Evolutionary conservation across 1,284 basidiomycete species (phyloP).

Genomic region (Wallemia hederae): DNA sequence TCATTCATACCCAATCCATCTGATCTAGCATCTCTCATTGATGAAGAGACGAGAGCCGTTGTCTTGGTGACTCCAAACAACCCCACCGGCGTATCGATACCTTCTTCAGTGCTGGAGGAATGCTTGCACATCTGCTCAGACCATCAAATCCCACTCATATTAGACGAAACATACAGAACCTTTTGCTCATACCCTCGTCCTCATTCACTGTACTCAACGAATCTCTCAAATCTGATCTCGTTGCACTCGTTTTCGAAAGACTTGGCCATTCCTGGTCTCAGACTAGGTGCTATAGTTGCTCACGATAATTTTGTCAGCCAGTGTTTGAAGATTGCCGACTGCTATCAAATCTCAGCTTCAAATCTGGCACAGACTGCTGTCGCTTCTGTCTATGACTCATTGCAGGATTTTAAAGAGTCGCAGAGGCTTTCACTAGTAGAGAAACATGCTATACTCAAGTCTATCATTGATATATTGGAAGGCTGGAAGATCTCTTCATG

Average conservation of each 20-base stretch:
- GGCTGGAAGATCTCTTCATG: constrained; percentile 33
- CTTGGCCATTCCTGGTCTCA: constrained; percentile 57
- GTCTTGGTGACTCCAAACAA: constrained; percentile 48
- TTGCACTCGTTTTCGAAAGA: constrained; percentile 56
- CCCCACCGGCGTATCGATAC: constrained; percentile 46
- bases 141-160: constrained; percentile 34
- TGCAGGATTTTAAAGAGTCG: not conserved
- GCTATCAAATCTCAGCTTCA: constrained; percentile 24
- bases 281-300: constrained; percentile 46
- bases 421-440: not conserved
- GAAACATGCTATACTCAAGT: not conserved
- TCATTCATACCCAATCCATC: constrained; percentile 31
- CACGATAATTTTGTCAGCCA: constrained; percentile 27
- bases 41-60: constrained; percentile 32
- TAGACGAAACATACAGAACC: constrained; percentile 75
- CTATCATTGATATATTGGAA: constrained; percentile 6
- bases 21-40: constrained; percentile 25
- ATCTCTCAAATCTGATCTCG: constrained; percentile 36
- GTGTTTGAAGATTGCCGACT: constrained; percentile 39
- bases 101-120: constrained; percentile 27
- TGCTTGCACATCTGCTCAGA: constrained; percentile 34
- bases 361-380: constrained; percentile 10
- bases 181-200: constrained; percentile 31
- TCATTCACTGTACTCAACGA: constrained; percentile 25
- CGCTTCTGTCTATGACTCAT: not conserved